Conservation (phyloP, 2,329 filamentous ascomycete species). For the Daldinia eschscholtzii region DNA sequence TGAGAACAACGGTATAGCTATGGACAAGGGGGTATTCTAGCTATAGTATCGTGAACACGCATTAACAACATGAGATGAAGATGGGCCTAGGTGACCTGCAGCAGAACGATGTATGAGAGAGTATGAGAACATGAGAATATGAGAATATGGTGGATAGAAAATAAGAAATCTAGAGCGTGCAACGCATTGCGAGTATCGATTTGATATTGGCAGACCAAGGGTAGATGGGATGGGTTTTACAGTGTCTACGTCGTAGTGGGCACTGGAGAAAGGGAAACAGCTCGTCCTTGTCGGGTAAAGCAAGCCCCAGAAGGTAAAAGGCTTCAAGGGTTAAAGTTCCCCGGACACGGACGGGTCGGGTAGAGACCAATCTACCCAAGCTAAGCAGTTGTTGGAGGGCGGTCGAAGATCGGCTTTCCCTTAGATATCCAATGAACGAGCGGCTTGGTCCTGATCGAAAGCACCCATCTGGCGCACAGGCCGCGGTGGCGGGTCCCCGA, state of each 20-base stretch:
- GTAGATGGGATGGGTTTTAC: conserved; percentile 34
- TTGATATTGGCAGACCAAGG: conserved; percentile 35
- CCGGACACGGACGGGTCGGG: conserved; percentile 46
- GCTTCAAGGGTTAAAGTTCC: conserved; percentile 36
- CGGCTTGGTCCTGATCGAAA: conserved; percentile 40
- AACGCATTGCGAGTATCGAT: conserved; percentile 32
- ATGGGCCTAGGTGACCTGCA: conserved; percentile 21
- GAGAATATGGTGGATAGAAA: conserved; percentile 24
- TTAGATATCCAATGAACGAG: conserved; percentile 38
- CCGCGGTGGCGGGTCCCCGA: conserved; percentile 40
- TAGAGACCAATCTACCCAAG: conserved; percentile 43
- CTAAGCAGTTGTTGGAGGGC: conserved; percentile 40
- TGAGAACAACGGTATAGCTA: conserved; percentile 17
- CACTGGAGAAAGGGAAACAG: conserved; percentile 41
- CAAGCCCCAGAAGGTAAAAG: conserved; percentile 40
- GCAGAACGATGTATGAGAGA: conserved; percentile 32
- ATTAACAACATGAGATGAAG: conserved; percentile 34
- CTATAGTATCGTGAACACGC: conserved; percentile 24
- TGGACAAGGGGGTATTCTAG: conserved; percentile 27
- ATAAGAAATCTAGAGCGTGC: conserved; percentile 23
- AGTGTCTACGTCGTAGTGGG: conserved; percentile 28
- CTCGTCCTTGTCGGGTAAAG: conserved; percentile 36
- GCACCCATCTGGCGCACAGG: conserved; percentile 42
- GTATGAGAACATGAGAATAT: conserved; percentile 16
- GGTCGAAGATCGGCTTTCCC: conserved; percentile 42